Evolutionary conservation across 345 rosid species (phyloP).

Genomic region (Firmiana major): DNA sequence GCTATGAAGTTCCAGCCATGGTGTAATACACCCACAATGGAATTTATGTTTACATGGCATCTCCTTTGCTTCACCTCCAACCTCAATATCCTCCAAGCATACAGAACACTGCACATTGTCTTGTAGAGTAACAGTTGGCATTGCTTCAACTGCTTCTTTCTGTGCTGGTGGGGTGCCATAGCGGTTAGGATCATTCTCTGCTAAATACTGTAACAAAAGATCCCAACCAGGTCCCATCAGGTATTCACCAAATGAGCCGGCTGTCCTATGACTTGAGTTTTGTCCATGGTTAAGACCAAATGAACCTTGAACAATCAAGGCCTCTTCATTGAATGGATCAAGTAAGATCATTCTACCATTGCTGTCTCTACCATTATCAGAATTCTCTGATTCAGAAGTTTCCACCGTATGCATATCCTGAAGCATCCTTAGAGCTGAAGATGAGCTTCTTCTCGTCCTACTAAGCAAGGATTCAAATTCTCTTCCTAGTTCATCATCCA

Average conservation of each 20-base stretch:
- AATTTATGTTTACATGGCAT: conserved; percentile 64
- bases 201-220: conserved; percentile 36
- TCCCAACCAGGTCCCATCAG: conserved; percentile 45
- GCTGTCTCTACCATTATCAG: conserved; percentile 18
- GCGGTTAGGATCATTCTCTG: conserved; percentile 33
- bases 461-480: conserved; percentile 24
- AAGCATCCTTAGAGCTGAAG: too few relatives aligned
- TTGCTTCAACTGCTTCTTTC: conserved; percentile 36
- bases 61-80: conserved; percentile 57
- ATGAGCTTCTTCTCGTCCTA: conserved; percentile 26
- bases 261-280: conserved; percentile 10
- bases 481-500: conserved; percentile 24
- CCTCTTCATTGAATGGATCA: conserved; percentile 36
- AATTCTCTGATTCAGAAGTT: conserved; percentile 10
- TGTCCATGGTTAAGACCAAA: background rate
- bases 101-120: conserved; percentile 39
- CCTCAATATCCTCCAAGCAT: conserved; percentile 52
- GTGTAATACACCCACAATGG: conserved; percentile 45
- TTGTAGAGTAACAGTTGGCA: conserved; percentile 31
- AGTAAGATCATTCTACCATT: conserved; percentile 28
- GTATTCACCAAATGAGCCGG: conserved; percentile 29
- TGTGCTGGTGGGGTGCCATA: conserved; percentile 37
- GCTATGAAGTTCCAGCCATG: conserved; percentile 60
- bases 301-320: conserved; percentile 31
- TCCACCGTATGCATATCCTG: conserved; percentile 16